These are phyloP conservation scores for Metschnikowia sp. DNA, from an alignment of 805 yeast genomes.

Conservation along the genomic window DNA sequence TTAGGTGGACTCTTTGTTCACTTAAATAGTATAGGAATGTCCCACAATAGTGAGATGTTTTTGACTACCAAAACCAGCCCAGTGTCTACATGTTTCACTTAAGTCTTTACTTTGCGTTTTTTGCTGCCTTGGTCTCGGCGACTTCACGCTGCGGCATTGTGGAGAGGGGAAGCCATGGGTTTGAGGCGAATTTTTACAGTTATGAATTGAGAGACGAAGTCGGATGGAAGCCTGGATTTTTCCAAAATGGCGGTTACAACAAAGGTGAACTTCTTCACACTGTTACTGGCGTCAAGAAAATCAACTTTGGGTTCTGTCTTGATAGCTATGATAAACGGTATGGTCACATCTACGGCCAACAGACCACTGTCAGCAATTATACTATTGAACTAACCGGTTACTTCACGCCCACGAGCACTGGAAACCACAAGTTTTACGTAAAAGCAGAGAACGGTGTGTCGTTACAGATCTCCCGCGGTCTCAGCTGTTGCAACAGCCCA, in stretches of 20 bases:
- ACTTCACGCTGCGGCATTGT: not conserved
- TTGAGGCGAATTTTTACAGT: constrained; percentile 3
- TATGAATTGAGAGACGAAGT: not conserved
- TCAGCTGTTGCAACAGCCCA: constrained; percentile 11
- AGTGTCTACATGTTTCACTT: not conserved
- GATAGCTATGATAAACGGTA: not conserved
- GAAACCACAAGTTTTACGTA: constrained; percentile 8
- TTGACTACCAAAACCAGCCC: not conserved
- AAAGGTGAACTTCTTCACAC: not conserved
- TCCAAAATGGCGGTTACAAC: not conserved
- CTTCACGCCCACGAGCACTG: constrained; percentile 7
- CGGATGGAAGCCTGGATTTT: constrained; percentile 1
- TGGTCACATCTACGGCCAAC: constrained; percentile 6
- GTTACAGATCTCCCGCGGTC: constrained; percentile 8
- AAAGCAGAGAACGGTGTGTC: constrained; percentile 14
- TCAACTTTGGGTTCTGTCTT: not conserved
- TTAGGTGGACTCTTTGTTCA: no score
- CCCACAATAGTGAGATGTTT: not conserved
- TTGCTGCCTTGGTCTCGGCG: not conserved
- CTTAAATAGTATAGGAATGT: no score
- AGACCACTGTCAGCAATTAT: constrained; percentile 2
- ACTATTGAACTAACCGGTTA: constrained; percentile 11
- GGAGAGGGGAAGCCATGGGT: constrained; percentile 1
- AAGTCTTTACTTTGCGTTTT: not conserved
- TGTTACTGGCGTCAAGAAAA: not conserved